Evolutionary conservation across 192 early-diverging fungal genomes (phyloP), one percentile per base, ranked within the genome.

Genomic region (Backusella macrospora): DNA sequence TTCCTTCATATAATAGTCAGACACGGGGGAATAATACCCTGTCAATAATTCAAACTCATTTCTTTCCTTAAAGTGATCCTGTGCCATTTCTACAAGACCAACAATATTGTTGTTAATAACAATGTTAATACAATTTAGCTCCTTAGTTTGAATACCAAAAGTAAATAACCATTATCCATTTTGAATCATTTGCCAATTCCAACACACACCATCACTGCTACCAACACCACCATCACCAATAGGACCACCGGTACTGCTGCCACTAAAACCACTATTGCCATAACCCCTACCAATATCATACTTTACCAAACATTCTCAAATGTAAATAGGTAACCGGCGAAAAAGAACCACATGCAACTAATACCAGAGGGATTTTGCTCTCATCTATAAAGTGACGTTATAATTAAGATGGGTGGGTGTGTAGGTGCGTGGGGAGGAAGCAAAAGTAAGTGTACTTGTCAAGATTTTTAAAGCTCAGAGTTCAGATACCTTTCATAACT

Each of bases 261-360:
- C 4, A 9, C 42, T 43, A 2, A 18, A n/a, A 52, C n/a, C 49
- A 13, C 52, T 59, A 23, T 1, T 59, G 13, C 18, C 52, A 26
- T 4, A 43, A 4, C 10, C 42, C 6, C 4, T 3, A 59, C 18
- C 2, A 38, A 13, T 6, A 8, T 0, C 1, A 23, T 47, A 59
- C 76, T 82, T 78, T 90, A 98, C 96, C 98, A 88, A 99, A 99
- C 93, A 99, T 98, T 73, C 98, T 92, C 65, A 99, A 85, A 71
- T 99, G 98, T 23, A 98, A 87, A 77, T 98, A 96, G 6, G 98
- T 99, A 40, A 99, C 92, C 6, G 98, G 98, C 2, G 95, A 96
- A 78, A 93, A 99, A 0, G 97, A 98, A 21, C 98, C 98, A 76
- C 98, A 99, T 5, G 93, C 96, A 15, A 99, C 92, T 16, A 98